phyloP scores from a whole-genome alignment of 83 land plant species.

The Diphasiastrum complanatum region DNA sequence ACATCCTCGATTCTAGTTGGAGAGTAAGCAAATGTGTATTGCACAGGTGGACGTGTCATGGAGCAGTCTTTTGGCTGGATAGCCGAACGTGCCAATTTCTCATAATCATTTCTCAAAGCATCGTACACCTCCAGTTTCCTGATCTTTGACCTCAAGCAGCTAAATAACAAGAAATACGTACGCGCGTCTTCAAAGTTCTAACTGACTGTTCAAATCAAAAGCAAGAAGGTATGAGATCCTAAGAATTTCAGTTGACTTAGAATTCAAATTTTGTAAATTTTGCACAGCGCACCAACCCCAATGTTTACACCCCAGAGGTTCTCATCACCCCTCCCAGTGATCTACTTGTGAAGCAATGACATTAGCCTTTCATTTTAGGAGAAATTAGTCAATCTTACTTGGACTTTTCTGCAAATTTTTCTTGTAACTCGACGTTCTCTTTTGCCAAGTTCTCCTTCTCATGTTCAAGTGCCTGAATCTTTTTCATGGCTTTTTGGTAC shows the following conservation, averaged over 20 bases:
- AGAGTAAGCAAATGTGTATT: no score
- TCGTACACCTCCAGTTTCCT: constrained; percentile 99
- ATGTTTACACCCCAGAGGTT: no score
- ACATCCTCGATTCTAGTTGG: no score
- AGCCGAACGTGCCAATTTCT: constrained; percentile 59
- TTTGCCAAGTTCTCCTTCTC: constrained; percentile 69
- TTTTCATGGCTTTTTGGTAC: constrained; percentile 84
- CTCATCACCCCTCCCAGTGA: no score
- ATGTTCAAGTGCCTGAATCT: constrained; percentile 73
- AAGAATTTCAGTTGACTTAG: not conserved
- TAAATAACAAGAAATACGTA: constrained; percentile 7
- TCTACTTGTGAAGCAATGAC: not conserved
- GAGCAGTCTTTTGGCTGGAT: no score
- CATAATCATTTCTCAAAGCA: constrained; percentile 69
- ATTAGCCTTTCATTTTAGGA: not conserved
- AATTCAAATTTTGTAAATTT: not conserved
- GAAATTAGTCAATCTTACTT: constrained; percentile 34
- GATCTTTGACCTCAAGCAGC: constrained; percentile 98
- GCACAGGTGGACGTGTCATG: no score
- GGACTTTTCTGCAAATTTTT: constrained; percentile 88
- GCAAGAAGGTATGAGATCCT: not conserved
- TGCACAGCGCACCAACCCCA: no score
- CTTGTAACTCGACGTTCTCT: constrained; percentile 89
- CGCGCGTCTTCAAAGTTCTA: not conserved
- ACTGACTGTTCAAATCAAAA: not conserved